A percentile compares a stretch with the other conserved stretches of the same genome.
phyloP scores from a whole-genome alignment of 2,329 filamentous ascomycete genomes.

The Diaporthe vaccinii region DNA sequence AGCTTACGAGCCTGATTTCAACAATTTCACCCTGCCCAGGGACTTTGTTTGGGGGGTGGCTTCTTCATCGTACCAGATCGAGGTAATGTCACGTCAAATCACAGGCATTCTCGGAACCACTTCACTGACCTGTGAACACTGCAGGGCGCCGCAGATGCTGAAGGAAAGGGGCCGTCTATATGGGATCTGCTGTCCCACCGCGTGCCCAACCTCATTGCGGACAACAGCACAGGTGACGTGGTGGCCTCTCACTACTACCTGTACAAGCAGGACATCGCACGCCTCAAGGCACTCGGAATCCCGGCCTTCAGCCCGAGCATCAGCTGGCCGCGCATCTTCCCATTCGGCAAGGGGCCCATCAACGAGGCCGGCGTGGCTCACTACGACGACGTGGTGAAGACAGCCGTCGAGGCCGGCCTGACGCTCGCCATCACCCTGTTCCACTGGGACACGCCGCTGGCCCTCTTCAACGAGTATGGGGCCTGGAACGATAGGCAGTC shows the following conservation, averaged over 20 bases:
- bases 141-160: conserved; percentile 27
- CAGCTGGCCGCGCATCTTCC: conserved; percentile 33
- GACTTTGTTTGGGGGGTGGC: conserved; percentile 34
- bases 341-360: conserved; percentile 31
- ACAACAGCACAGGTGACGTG: conserved; percentile 27
- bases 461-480: conserved; percentile 28
- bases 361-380: conserved; percentile 29
- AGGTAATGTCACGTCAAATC: neutral
- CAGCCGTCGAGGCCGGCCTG: conserved; percentile 24
- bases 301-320: conserved; percentile 30
- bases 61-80: conserved; percentile 34
- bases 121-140: neutral
- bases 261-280: conserved; percentile 34
- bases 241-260: conserved; percentile 33
- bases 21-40: conserved; percentile 14
- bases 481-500: conserved; percentile 29
- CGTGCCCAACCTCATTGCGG: conserved; percentile 23
- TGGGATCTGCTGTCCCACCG: conserved; percentile 34
- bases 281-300: conserved; percentile 21
- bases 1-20: conserved; percentile 19
- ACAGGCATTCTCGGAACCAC: neutral
- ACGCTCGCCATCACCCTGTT: conserved; percentile 24
- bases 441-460: conserved; percentile 34
- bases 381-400: conserved; percentile 33
- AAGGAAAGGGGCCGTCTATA: conserved; percentile 29